Evolutionary conservation across 108 stramenopile genomes (phyloP), one percentile per base, ranked within the genome.

Genomic region (Thalassiosira profunda): DNA sequence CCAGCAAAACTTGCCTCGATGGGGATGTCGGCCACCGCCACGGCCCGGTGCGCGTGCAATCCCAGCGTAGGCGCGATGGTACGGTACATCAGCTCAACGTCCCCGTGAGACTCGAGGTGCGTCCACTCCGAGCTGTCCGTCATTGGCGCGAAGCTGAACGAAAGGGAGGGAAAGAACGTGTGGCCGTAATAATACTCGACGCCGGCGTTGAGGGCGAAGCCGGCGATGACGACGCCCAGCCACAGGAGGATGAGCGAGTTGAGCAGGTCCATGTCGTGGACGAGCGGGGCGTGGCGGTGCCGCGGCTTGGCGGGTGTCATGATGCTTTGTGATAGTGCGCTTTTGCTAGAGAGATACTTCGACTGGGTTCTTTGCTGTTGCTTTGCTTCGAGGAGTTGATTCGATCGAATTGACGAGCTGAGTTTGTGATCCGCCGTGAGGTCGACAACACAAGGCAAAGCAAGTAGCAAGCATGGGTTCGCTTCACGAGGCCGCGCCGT

Each of bases 1-100:
- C n/a, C n/a, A n/a, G n/a, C n/a, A n/a, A n/a, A n/a, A n/a, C n/a
- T n/a, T 4, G 52, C 30, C 37, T 62, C 60, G 1, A 71, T 52
- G 17, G 70, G 70, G 43, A 71, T 29, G 45, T 71, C 61, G 6
- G 42, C 70, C 7, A 51, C 41, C 1, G 60, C 47, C 23, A 71
- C 70, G 20, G 70, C 70, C 18, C 70, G 60, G 45, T 71, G 58
- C 14, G 70, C 70, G 54, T 63, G 53, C 51, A 71, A 26, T 0
- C 67, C 56, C 12, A n/a, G 4, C 17, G 61, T 49, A 11, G 61
- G 14, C 26, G 43, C 40, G 1, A 71, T 71, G n/a, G 59, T 23
- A 11, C 70, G 48, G 14, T 51, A 24, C 51, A 71, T 23, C 26
- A 63, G 34, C 28, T 71, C 70, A 37, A 71, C 52, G 8, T 63